These are phyloP conservation scores for Neurospora tetrasperma DNA, from an alignment of 495 filamentous ascomycete species.

Conservation along the genomic window DNA sequence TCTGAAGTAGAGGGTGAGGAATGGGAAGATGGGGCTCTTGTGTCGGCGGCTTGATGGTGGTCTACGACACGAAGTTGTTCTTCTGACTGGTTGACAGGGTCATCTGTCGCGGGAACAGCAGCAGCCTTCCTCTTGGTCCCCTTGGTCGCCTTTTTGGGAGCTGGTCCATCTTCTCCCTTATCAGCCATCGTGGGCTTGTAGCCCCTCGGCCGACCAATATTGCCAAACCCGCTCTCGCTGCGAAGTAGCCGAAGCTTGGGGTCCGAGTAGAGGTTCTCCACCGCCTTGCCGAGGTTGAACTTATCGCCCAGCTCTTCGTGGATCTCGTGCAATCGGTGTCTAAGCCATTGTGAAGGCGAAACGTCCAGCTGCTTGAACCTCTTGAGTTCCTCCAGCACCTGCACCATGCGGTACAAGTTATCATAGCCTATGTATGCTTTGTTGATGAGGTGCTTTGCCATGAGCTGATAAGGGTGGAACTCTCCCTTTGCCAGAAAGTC, in stretches of 20 bases:
- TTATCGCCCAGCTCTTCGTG: conserved; percentile 23
- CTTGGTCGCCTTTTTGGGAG: conserved; percentile 1
- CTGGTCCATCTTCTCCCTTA: neutral
- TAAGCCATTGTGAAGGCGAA: conserved; percentile 37
- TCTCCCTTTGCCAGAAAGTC: conserved; percentile 31
- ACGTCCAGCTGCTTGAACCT: conserved; percentile 32
- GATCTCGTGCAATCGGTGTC: conserved; percentile 36
- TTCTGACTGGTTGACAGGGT: neutral
- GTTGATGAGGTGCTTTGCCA: conserved; percentile 31
- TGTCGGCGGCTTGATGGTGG: neutral
- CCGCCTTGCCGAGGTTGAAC: conserved; percentile 31
- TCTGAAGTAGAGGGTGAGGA: neutral
- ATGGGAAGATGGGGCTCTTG: neutral
- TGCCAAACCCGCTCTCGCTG: conserved; percentile 32
- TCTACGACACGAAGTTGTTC: neutral
- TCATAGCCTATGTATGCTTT: conserved; percentile 36
- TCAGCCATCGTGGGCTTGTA: conserved; percentile 15
- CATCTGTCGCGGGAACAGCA: neutral
- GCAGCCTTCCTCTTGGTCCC: conserved; percentile 2
- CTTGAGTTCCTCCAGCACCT: conserved; percentile 36
- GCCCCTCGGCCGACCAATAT: conserved; percentile 37
- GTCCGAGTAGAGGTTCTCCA: conserved; percentile 36
- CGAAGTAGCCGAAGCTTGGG: conserved; percentile 29
- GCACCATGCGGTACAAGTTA: conserved; percentile 36
- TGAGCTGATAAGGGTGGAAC: conserved; percentile 40